Evolutionary conservation across 495 filamentous ascomycete species (phyloP).

Genomic region (Hamigera avellanea): DNA sequence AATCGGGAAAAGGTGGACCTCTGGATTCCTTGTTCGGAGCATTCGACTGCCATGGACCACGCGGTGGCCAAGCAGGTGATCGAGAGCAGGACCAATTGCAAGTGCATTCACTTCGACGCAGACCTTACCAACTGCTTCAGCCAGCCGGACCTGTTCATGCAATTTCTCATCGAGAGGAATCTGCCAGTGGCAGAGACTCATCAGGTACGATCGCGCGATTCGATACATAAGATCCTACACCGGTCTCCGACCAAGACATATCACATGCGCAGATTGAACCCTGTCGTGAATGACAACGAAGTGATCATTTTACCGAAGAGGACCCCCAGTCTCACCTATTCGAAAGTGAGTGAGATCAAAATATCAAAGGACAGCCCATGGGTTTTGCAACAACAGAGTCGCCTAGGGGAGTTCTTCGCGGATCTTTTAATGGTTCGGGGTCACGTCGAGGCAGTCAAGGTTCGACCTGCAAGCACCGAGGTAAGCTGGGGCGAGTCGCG

Average conservation of each 20-base stretch:
- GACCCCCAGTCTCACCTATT: conserved; percentile 40
- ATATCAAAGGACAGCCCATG: conserved; percentile 48
- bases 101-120: conserved; percentile 44
- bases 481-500: conserved; percentile 45
- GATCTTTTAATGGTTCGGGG: conserved; percentile 53
- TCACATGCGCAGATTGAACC: conserved; percentile 47
- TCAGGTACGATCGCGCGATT: conserved; percentile 43
- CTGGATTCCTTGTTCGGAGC: conserved; percentile 63
- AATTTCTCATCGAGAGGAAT: conserved; percentile 34
- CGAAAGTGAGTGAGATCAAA: conserved; percentile 39
- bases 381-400: conserved; percentile 57
- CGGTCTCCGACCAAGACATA: conserved; percentile 38
- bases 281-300: conserved; percentile 32
- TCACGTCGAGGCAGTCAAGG: conserved; percentile 48
- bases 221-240: conserved; percentile 44
- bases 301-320: conserved; percentile 45
- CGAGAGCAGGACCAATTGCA: conserved; percentile 45
- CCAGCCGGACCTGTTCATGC: conserved; percentile 46
- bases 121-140: conserved; percentile 40
- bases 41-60: conserved; percentile 48
- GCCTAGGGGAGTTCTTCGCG: conserved; percentile 55
- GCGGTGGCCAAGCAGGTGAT: conserved; percentile 50
- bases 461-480: conserved; percentile 33
- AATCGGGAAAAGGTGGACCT: conserved; percentile 51
- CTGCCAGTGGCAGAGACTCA: conserved; percentile 49